phyloP scores from a whole-genome alignment of 306 rosid genomes.

The Elaeagnus macrophylla region DNA sequence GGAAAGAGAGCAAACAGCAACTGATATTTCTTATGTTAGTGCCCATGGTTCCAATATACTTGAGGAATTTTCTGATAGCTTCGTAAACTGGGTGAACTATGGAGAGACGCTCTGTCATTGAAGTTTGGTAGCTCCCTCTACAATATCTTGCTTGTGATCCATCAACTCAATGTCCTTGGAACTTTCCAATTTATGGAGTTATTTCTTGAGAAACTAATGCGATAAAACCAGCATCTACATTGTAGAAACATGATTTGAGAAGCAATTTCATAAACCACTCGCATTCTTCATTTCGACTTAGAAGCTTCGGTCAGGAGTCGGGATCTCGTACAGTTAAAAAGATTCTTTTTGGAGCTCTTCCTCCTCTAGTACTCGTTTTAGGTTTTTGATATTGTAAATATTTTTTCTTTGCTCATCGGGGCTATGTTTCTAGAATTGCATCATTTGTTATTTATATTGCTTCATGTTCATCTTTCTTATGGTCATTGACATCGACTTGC shows the following conservation, averaged over 20 bases:
- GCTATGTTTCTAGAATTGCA: conserved; percentile 43
- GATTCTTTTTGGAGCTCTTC: conserved; percentile 43
- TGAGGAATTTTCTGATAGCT: conserved; percentile 80
- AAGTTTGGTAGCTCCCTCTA: conserved; percentile 29
- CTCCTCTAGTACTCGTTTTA: conserved; percentile 18
- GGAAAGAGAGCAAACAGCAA: conserved; percentile 49
- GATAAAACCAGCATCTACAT: too few relatives aligned
- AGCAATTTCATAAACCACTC: conserved; percentile 16
- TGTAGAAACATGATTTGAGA: too few relatives aligned
- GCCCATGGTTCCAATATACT: conserved; percentile 28
- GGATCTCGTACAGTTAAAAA: conserved; percentile 32
- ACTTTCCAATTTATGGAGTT: too few relatives aligned
- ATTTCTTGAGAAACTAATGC: too few relatives aligned
- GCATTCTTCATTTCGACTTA: conserved; percentile 26
- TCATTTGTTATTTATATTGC: conserved; percentile 46
- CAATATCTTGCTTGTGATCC: conserved; percentile 17
- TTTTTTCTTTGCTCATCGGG: conserved; percentile 24
- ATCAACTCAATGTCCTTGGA: neutral
- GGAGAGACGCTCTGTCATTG: conserved; percentile 88
- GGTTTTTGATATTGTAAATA: conserved; percentile 60
- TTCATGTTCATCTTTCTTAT: conserved; percentile 22
- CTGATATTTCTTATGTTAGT: conserved; percentile 27
- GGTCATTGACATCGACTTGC: conserved; percentile 8
- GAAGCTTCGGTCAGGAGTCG: conserved; percentile 20
- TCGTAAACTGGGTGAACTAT: conserved; percentile 67